A percentile compares a stretch with the other conserved stretches of the same genome.
Conservation (phyloP, 208 protist species). For the Trypanosoma congolense region DNA sequence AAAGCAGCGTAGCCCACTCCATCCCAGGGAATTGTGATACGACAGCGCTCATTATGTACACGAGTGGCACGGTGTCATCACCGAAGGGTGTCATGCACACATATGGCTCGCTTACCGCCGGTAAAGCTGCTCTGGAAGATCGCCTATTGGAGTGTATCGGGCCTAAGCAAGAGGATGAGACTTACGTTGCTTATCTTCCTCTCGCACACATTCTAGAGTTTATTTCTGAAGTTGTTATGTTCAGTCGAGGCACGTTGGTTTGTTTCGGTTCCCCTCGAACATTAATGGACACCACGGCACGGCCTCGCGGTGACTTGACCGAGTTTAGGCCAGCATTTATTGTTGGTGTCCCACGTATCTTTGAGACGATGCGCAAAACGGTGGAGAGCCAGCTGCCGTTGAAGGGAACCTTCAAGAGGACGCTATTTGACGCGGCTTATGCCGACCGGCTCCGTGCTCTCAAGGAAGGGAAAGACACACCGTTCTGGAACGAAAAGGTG, state of each 20-base stretch:
- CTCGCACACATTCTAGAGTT: conserved; percentile 80
- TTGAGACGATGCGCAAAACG: conserved; percentile 40
- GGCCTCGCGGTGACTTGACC: conserved; percentile 64
- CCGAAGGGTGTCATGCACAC: conserved; percentile 82
- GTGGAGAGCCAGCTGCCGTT: conserved; percentile 44
- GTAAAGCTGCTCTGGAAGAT: conserved; percentile 23
- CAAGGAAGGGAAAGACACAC: conserved; percentile 58
- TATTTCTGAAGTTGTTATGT: conserved; percentile 32
- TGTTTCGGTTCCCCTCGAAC: conserved; percentile 70
- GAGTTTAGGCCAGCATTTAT: conserved; percentile 70
- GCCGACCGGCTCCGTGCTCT: conserved; percentile 48
- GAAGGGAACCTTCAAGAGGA: conserved; percentile 25
- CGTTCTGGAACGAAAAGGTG: conserved; percentile 65
- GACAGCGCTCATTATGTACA: conserved; percentile 77
- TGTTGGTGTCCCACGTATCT: conserved; percentile 50
- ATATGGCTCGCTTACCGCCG: conserved; percentile 45
- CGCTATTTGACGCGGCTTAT: conserved; percentile 66
- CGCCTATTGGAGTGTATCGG: conserved; percentile 22
- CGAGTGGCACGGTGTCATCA: conserved; percentile 47
- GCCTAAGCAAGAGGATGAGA: conserved; percentile 38
- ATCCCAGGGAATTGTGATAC: conserved; percentile 36
- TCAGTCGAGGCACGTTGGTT: conserved; percentile 41
- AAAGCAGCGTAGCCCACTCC: conserved; percentile 8
- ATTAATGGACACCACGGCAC: conserved; percentile 38
- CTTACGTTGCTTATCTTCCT: conserved; percentile 79